Conservation (phyloP, 169 alveolate species). For the Cryptosporidium meleagridis region DNA sequence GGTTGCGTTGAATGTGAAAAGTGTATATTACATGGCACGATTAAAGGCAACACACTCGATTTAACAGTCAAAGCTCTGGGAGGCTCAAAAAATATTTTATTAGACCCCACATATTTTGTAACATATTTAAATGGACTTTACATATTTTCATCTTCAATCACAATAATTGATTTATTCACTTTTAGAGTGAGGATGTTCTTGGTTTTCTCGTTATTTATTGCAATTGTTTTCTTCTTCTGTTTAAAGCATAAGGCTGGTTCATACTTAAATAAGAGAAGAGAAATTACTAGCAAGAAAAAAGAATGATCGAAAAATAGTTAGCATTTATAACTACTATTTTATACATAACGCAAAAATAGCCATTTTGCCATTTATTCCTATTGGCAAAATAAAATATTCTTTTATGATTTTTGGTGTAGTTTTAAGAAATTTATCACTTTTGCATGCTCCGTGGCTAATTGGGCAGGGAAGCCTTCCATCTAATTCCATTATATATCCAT, state of each 20-base stretch:
- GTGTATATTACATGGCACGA: constrained; percentile 71
- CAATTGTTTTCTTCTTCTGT: neutral
- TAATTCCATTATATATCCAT: constrained; percentile 14
- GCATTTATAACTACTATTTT: neutral
- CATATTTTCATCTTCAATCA: constrained; percentile 50
- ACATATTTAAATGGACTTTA: constrained; percentile 57
- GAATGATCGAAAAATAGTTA: neutral
- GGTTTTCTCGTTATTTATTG: neutral
- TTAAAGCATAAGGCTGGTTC: neutral
- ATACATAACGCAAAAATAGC: constrained; percentile 23
- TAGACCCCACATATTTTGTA: constrained; percentile 36
- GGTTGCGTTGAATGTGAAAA: constrained; percentile 74
- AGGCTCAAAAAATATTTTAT: neutral
- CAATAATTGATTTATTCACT: constrained; percentile 38
- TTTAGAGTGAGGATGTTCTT: constrained; percentile 5
- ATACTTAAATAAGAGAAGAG: neutral
- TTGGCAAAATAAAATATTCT: neutral
- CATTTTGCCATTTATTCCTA: neutral
- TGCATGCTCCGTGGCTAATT: constrained; percentile 20
- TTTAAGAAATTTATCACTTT: constrained; percentile 19
- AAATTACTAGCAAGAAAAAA: neutral
- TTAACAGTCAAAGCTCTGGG: constrained; percentile 34
- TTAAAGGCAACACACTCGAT: constrained; percentile 49
- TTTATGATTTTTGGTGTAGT: constrained; percentile 1
- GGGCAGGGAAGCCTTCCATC: constrained; percentile 54